These are phyloP conservation scores for Crithidia expoeki DNA, from an alignment of 208 protist genomes.

Conservation along the genomic window DNA sequence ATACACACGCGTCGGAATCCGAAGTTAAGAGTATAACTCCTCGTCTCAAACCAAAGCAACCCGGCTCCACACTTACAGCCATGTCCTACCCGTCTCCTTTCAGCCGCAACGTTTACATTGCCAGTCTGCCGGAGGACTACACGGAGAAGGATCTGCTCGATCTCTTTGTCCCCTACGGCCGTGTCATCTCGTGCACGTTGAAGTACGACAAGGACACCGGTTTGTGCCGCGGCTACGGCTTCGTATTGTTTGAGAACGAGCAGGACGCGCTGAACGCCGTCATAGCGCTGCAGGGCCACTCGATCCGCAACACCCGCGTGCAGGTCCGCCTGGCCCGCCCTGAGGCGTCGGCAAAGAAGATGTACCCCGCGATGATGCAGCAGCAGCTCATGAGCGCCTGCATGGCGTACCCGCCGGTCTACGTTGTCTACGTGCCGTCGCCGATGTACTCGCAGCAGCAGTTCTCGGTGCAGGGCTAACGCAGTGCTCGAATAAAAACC, in stretches of 20 bases:
- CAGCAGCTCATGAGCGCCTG: constrained; percentile 49
- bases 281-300: constrained; percentile 68
- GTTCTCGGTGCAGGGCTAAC: constrained; percentile 28
- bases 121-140: constrained; percentile 77
- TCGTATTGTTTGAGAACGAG: constrained; percentile 80
- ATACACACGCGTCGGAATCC: not conserved
- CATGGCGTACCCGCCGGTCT: constrained; percentile 54
- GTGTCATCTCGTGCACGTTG: constrained; percentile 67
- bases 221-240: constrained; percentile 85
- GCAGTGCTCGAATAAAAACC: constrained; percentile 2
- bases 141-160: constrained; percentile 67
- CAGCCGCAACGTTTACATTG: constrained; percentile 89
- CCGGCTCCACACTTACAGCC: not conserved
- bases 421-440: constrained; percentile 49
- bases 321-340: constrained; percentile 84
- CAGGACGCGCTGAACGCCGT: constrained; percentile 62
- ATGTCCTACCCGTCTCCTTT: constrained; percentile 65
- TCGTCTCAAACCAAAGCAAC: not conserved
- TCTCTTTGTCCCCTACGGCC: constrained; percentile 74
- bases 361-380: constrained; percentile 65
- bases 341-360: constrained; percentile 77
- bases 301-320: constrained; percentile 66
- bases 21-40: not conserved
- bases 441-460: constrained; percentile 33
- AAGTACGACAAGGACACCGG: constrained; percentile 72